Evolutionary conservation across 176 grass and related monocot species (phyloP).

Genomic region (Luzula sylvatica): DNA sequence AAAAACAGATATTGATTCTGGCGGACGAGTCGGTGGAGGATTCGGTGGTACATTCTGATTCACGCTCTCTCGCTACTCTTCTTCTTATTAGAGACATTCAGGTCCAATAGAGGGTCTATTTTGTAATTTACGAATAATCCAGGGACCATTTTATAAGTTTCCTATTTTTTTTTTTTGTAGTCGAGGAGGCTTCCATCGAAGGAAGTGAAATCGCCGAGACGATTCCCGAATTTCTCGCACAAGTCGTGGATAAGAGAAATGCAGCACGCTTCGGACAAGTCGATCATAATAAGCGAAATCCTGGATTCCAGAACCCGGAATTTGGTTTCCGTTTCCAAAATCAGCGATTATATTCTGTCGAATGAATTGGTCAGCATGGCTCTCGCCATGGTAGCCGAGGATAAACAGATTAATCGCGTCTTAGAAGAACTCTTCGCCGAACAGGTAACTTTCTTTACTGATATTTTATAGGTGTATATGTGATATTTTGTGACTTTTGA

Average conservation of each 20-base stretch:
- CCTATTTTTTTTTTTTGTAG: conserved; percentile 30
- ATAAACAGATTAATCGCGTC: conserved; percentile 97
- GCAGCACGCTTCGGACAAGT: conserved; percentile 97
- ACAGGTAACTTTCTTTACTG: conserved; percentile 40
- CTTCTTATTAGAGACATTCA: conserved; percentile 95
- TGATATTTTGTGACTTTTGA: too few species aligned
- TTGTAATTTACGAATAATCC: too few species aligned
- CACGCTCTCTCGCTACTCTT: conserved; percentile 90
- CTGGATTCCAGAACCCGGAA: conserved; percentile 94
- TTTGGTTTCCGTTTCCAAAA: conserved; percentile 91
- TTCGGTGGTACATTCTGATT: conserved; percentile 96
- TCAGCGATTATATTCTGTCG: conserved; percentile 89
- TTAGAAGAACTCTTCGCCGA: conserved; percentile 93
- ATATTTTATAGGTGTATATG: too few species aligned
- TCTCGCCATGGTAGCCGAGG: conserved; percentile 97
- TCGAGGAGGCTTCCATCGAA: conserved; percentile 84
- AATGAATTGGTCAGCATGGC: conserved; percentile 99
- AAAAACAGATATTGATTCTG: conserved; percentile 94
- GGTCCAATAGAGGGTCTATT: conserved; percentile 25
- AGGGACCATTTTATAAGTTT: too few species aligned
- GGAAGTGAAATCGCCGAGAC: conserved; percentile 60
- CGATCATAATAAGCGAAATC: conserved; percentile 97
- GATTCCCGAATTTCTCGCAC: conserved; percentile 45
- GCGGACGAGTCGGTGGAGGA: conserved; percentile 98
- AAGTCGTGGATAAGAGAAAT: conserved; percentile 92